Evolutionary conservation across 2,329 filamentous ascomycete species (phyloP).

Genomic region (Xylariaceae sp.): DNA sequence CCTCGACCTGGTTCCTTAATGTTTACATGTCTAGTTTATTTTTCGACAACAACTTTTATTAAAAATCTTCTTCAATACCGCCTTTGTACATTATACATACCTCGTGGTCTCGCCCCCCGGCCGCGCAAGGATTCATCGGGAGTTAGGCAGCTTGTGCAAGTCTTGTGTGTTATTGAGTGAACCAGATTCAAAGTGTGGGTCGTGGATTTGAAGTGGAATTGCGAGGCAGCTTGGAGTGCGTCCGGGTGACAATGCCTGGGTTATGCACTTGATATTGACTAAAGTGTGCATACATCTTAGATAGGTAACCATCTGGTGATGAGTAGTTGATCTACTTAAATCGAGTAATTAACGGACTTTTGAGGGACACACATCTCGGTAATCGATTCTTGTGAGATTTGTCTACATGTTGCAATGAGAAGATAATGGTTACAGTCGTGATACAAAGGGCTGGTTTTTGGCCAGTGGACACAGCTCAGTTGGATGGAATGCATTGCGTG

Average conservation of each 20-base stretch:
- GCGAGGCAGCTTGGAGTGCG: neutral
- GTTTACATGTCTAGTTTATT: slow-evolving; percentile 29
- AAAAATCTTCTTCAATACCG: slow-evolving; percentile 18
- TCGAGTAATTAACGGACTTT: neutral
- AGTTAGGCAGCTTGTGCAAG: neutral
- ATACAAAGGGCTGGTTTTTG: too few species aligned
- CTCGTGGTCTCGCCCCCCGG: slow-evolving; percentile 24
- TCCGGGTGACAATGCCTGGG: neutral
- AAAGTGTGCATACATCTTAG: too few species aligned
- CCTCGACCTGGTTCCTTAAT: slow-evolving; percentile 26
- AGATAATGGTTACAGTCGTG: too few species aligned
- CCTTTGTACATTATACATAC: slow-evolving; percentile 25
- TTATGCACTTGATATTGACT: neutral
- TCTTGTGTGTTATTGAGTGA: slow-evolving; percentile 3
- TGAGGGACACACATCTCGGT: too few species aligned
- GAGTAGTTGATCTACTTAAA: slow-evolving; percentile 7
- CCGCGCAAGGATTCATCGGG: slow-evolving; percentile 14
- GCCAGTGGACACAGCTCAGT: too few species aligned
- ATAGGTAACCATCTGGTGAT: slow-evolving; percentile 1
- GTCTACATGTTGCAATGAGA: too few species aligned
- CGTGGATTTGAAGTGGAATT: slow-evolving; percentile 8
- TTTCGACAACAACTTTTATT: slow-evolving; percentile 20
- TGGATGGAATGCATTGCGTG: too few species aligned
- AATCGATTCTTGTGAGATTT: too few species aligned
- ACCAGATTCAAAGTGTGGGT: slow-evolving; percentile 1